Percentiles rank a stretch among this genome's conserved stretches.
These are phyloP conservation scores for Mitragyna speciosa DNA, from an alignment of 257 asterid species.

Conservation along the genomic window DNA sequence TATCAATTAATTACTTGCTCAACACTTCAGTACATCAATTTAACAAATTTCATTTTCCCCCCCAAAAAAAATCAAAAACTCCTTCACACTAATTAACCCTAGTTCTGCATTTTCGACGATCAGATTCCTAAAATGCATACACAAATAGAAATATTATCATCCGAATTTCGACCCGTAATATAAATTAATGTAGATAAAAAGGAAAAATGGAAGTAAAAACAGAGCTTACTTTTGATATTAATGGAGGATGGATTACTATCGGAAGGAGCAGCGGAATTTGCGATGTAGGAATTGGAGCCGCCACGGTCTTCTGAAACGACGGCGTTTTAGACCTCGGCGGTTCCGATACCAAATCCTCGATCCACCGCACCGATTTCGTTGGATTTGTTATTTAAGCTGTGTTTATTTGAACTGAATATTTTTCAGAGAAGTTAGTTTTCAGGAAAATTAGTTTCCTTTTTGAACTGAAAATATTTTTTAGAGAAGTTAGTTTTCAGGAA, in stretches of 20 bases:
- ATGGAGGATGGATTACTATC: constrained; percentile 47
- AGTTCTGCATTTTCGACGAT: neutral
- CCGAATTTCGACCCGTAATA: neutral
- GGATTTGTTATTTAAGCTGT: constrained; percentile 36
- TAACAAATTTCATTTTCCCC: neutral
- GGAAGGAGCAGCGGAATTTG: constrained; percentile 55
- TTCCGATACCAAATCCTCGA: constrained; percentile 70
- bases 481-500: too few species aligned
- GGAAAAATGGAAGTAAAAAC: neutral
- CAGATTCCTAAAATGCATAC: neutral
- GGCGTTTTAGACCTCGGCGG: constrained; percentile 48
- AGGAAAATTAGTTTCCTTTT: too few species aligned
- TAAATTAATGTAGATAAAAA: neutral
- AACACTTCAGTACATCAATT: neutral
- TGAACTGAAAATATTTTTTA: too few species aligned
- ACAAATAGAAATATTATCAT: too few species aligned
- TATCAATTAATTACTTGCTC: too few species aligned
- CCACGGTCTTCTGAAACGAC: constrained; percentile 30
- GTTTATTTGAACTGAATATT: too few species aligned
- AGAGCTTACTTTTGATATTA: constrained; percentile 64
- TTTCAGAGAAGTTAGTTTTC: too few species aligned
- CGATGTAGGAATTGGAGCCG: constrained; percentile 67
- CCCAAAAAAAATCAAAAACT: neutral
- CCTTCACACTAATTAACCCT: constrained; percentile 26
- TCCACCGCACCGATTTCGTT: constrained; percentile 88